Evolutionary conservation across 2,329 filamentous ascomycete species (phyloP), one percentile per base, ranked within the genome.

Genomic region (Elsinoe necatrix): DNA sequence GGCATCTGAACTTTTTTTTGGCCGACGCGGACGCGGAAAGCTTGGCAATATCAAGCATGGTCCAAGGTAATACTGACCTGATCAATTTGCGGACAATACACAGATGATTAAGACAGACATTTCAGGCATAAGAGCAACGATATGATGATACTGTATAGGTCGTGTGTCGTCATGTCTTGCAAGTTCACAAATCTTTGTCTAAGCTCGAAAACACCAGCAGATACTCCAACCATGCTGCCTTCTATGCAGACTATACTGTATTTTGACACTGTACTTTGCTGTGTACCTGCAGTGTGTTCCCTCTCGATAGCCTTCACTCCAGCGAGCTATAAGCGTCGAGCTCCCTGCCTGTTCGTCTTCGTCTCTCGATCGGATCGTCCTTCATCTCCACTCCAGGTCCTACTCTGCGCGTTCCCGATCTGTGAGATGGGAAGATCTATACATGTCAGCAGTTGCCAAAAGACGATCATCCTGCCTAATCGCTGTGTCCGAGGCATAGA

Each of bases 351-450:
- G 71, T 71, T 63, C 75, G 73, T 63, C 77, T 69, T 66, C 79
- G 73, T 61, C 78, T 73, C 68, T 77, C 77, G 58, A 80, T 73
- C 42, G 82, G 80, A 66, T 84, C 79, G 56, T 91, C 82, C 65
- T 84, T 79, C 62, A 91, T 78, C 71, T 95, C 90, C 61, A 96
- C 83, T 11, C 91, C 90, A 2, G 89, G 89, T 0, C 90, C 90
- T 54, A 91, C 80, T 29, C 86, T 71, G 60, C 86, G 81, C 48
- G 78, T 75, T 65, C 63, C 63, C n/a, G 78, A 77, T 67, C 88
- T 79, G 67, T 87, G 73, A 16, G 69, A 69, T 16, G 80, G 80
- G 64, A 83, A 83, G 57, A 83, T 73, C 80, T 83, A 60, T 12
- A 20, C 21, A 21, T 25, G 50, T 59, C 48, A 59, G 58, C 39